Percentiles rank a stretch among this genome's conserved stretches.
Conservation (phyloP, 345 rosid species). For the Gossypium herbaceum region DNA sequence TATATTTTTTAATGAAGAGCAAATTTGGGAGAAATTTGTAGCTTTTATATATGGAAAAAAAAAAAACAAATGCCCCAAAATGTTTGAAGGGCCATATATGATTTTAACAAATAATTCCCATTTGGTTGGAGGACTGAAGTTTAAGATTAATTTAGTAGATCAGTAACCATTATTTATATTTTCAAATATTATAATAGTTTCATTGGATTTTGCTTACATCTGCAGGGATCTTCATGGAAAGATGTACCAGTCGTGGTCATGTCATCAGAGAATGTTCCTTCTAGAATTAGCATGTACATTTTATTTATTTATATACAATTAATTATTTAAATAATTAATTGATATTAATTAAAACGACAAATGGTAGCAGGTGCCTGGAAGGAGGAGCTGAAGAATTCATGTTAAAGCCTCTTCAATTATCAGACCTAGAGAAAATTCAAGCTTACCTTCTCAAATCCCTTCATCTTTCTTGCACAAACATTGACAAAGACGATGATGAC, state of each 20-base stretch:
- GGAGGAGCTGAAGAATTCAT: constrained; percentile 61
- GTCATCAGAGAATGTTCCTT: constrained; percentile 88
- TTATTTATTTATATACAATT: not conserved
- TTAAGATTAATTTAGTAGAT: no score
- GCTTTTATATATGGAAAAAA: no score
- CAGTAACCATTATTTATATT: no score
- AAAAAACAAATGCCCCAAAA: no score
- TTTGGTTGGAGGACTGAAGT: no score
- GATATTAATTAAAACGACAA: no score
- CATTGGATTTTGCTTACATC: not conserved
- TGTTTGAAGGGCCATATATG: no score
- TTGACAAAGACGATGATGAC: not conserved
- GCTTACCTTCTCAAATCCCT: constrained; percentile 36
- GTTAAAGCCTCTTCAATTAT: constrained; percentile 45
- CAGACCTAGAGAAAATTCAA: constrained; percentile 49
- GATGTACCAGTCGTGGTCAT: constrained; percentile 78
- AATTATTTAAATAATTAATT: no score
- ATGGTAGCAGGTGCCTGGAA: constrained; percentile 43
- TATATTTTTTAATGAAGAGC: no score
- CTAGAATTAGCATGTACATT: constrained; percentile 50
- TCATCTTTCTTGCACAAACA: constrained; percentile 7
- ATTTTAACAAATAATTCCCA: no score
- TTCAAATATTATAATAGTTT: no score
- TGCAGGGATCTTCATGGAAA: constrained; percentile 61
- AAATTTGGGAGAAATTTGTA: no score